phyloP scores from a whole-genome alignment of 495 filamentous ascomycete genomes.

The Cryomyces minteri region DNA sequence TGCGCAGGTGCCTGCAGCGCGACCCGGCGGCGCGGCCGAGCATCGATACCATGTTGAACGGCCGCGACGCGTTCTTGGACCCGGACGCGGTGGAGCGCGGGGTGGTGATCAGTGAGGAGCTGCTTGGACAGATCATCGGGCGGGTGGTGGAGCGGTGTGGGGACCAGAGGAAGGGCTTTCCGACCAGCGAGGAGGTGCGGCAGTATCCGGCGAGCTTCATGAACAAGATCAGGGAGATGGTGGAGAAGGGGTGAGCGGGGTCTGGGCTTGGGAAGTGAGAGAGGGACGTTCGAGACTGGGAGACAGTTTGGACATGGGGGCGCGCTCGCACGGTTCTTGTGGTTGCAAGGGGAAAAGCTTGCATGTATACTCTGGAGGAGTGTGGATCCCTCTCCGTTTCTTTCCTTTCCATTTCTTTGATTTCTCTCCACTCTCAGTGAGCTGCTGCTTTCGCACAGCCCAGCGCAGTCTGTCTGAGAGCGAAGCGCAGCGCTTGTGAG shows the following conservation, averaged over 20 bases:
- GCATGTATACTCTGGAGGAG: too few species aligned
- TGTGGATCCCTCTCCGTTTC: too few species aligned
- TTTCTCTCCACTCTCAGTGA: too few species aligned
- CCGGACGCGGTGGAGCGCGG: conserved; percentile 47
- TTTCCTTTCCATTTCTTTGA: too few species aligned
- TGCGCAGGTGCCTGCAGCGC: conserved; percentile 64
- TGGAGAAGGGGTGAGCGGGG: conserved; percentile 28
- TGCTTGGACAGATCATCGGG: conserved; percentile 55
- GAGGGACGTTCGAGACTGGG: too few species aligned
- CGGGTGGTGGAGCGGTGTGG: conserved; percentile 61
- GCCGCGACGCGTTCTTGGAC: conserved; percentile 63
- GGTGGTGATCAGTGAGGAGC: conserved; percentile 55
- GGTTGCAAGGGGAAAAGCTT: too few species aligned
- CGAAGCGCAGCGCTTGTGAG: too few species aligned
- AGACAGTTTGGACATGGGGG: too few species aligned
- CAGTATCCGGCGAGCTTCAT: conserved; percentile 54
- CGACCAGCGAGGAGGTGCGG: conserved; percentile 50
- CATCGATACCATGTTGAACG: conserved; percentile 51
- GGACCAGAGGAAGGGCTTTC: conserved; percentile 34
- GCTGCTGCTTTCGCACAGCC: too few species aligned
- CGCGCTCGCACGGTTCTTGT: too few species aligned
- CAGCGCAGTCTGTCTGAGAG: too few species aligned
- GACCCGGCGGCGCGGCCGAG: conserved; percentile 63
- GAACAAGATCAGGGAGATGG: conserved; percentile 40
- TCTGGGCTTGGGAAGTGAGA: too few species aligned